Conservation (phyloP, 2,329 filamentous ascomycete genomes). For the Neonectria sp. region DNA sequence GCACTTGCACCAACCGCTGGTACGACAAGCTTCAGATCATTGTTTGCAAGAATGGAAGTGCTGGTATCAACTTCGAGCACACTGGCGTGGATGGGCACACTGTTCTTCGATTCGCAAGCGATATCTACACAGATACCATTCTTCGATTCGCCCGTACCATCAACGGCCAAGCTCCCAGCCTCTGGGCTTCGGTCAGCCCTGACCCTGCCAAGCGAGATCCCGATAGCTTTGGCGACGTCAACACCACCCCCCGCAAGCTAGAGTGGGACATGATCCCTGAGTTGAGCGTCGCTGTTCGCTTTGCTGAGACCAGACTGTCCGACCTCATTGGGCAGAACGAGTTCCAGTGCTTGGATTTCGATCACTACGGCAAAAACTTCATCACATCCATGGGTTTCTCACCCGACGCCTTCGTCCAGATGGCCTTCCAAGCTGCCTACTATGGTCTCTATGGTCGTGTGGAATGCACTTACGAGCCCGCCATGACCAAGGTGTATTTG, state of each 20-base stretch:
- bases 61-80: constrained; percentile 99
- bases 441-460: constrained; percentile 95
- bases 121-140: constrained; percentile 98
- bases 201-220: constrained; percentile 95
- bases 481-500: constrained; percentile 96
- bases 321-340: constrained; percentile 98
- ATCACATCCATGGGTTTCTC: constrained; percentile 98
- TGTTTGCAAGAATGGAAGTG: constrained; percentile 98
- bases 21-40: constrained; percentile 99
- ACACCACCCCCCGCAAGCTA: constrained; percentile 93
- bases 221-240: constrained; percentile 92
- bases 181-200: constrained; percentile 93
- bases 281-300: constrained; percentile 90
- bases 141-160: constrained; percentile 95
- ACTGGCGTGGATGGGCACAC: constrained; percentile 98
- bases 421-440: constrained; percentile 99
- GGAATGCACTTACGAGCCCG: constrained; percentile 96
- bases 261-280: constrained; percentile 99
- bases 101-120: constrained; percentile 94
- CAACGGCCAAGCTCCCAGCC: constrained; percentile 90
- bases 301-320: constrained; percentile 93
- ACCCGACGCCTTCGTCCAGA: constrained; percentile 97
- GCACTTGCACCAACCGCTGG: constrained; percentile 98
- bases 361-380: constrained; percentile 94
- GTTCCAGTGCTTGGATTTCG: constrained; percentile 92